Conservation (phyloP, 2,329 filamentous ascomycete species). For the Plenodomus biglobosus region DNA sequence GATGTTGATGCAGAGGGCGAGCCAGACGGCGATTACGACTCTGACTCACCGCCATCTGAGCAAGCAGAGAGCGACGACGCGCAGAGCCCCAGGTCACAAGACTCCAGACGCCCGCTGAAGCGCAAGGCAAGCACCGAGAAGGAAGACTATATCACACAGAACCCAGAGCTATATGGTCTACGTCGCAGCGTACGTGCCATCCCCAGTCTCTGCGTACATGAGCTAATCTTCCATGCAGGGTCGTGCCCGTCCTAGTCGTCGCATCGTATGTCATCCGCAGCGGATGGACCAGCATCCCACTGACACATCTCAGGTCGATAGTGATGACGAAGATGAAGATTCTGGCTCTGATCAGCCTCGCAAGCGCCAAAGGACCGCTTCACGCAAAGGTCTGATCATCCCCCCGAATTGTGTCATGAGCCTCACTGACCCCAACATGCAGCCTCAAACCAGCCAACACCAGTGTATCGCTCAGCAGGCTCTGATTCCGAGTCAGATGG, state of each 20-base stretch:
- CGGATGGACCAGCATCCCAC: constrained; percentile 12
- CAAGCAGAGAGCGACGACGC: constrained; percentile 55
- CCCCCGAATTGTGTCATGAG: constrained; percentile 12
- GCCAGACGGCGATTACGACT: constrained; percentile 72
- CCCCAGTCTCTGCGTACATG: constrained; percentile 6
- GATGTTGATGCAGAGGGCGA: constrained; percentile 55
- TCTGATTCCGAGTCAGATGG: constrained; percentile 64
- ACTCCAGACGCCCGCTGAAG: constrained; percentile 67
- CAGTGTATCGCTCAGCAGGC: constrained; percentile 60
- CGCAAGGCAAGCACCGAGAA: constrained; percentile 67
- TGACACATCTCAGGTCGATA: constrained; percentile 55
- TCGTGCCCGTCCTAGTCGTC: constrained; percentile 63
- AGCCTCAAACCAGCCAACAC: constrained; percentile 54
- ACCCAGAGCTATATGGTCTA: constrained; percentile 92
- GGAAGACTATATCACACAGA: constrained; percentile 83
- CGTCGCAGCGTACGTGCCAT: constrained; percentile 76
- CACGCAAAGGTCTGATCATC: constrained; percentile 60
- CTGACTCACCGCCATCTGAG: constrained; percentile 57
- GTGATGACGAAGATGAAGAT: constrained; percentile 69
- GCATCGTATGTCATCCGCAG: constrained; percentile 54
- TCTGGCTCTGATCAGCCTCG: constrained; percentile 60
- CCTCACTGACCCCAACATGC: constrained; percentile 53
- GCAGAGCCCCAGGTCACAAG: constrained; percentile 67
- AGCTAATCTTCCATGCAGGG: constrained; percentile 50
- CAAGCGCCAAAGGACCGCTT: constrained; percentile 69